Evolutionary conservation across 345 rosid species (phyloP).

Genomic region (Citrus trifoliata): DNA sequence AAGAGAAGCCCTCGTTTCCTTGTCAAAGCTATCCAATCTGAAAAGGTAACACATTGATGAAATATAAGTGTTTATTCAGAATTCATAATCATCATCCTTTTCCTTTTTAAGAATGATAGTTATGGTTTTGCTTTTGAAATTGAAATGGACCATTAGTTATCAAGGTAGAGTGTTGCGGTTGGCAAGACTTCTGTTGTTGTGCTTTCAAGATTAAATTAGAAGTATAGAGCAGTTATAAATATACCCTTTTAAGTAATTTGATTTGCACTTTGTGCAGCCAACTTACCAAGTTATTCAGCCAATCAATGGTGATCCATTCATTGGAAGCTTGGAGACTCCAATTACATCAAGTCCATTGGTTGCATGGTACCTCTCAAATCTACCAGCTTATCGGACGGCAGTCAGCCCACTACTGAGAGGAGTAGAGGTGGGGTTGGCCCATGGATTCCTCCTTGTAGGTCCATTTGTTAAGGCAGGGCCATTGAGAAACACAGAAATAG

Average conservation of each 20-base stretch:
- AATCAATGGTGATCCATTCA: constrained; percentile 96
- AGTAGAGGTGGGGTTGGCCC: constrained; percentile 82
- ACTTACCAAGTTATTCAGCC: constrained; percentile 94
- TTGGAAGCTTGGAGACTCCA: constrained; percentile 95
- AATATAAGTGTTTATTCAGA: background rate
- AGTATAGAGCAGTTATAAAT: too few relatives aligned
- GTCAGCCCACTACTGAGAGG: constrained; percentile 94
- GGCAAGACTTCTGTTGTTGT: too few relatives aligned
- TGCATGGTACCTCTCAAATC: constrained; percentile 96
- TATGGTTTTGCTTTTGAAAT: background rate
- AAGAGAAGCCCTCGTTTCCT: constrained; percentile 58
- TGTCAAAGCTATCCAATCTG: constrained; percentile 70
- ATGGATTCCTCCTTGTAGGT: constrained; percentile 82
- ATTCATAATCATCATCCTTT: background rate
- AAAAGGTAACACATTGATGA: constrained; percentile 44
- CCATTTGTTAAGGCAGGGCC: constrained; percentile 93
- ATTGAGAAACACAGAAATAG: constrained; percentile 73
- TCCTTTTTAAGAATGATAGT: background rate
- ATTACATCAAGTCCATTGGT: constrained; percentile 88
- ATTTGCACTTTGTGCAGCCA: constrained; percentile 42
- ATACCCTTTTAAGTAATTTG: too few relatives aligned
- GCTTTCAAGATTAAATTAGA: too few relatives aligned
- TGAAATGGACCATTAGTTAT: too few relatives aligned
- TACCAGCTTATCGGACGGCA: constrained; percentile 90
- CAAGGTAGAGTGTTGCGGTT: too few relatives aligned